Evolutionary conservation across 2,329 filamentous ascomycete genomes (phyloP).

Genomic region (Cytospora piceae): DNA sequence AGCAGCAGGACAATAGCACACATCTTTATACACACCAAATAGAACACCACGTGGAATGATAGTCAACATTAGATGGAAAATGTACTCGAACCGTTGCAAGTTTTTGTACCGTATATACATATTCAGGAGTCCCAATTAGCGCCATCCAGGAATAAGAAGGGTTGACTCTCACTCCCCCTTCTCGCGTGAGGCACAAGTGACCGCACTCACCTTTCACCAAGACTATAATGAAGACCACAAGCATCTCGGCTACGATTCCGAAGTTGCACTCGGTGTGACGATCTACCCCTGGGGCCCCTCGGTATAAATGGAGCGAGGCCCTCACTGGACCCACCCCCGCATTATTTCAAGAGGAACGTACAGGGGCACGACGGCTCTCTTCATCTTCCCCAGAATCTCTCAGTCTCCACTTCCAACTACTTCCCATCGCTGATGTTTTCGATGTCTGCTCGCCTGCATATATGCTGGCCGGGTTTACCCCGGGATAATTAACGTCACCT

Average conservation of each 20-base stretch:
- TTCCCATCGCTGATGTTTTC: not conserved
- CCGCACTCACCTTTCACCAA: not conserved
- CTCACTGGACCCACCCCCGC: not conserved
- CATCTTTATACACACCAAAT: not conserved
- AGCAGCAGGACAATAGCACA: no score
- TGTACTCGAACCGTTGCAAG: not conserved
- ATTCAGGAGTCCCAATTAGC: not conserved
- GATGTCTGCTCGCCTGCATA: not conserved
- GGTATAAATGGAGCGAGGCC: not conserved
- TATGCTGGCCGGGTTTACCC: not conserved
- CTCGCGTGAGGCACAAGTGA: not conserved
- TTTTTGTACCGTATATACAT: not conserved
- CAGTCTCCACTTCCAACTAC: not conserved
- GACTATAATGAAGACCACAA: not conserved
- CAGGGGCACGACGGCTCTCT: not conserved
- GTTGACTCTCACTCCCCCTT: not conserved
- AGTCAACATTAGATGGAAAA: not conserved
- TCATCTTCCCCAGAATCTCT: not conserved
- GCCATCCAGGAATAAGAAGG: not conserved
- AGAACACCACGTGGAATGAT: no score
- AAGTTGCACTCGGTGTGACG: not conserved
- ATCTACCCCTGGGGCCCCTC: not conserved
- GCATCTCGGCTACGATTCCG: conserved; percentile 1
- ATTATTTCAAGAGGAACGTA: not conserved
- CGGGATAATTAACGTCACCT: conserved; percentile 19